Conservation (phyloP, 306 rosid species). For the Ammopiptanthus mongolicus region DNA sequence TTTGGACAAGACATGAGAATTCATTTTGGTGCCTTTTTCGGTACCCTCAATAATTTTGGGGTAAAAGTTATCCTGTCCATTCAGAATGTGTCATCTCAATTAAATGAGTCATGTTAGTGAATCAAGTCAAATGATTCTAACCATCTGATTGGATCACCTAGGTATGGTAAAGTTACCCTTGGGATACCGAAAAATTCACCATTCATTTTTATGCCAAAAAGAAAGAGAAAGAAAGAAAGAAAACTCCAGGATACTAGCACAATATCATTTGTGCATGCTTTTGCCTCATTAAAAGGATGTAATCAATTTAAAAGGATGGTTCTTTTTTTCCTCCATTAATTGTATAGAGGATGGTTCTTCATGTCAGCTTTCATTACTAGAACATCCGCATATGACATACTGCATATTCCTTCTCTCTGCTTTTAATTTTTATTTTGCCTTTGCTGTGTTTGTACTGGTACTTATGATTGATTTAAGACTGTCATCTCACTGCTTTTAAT, state of each 20-base stretch:
- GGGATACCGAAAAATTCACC: too few species aligned
- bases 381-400: background rate
- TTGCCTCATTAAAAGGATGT: background rate
- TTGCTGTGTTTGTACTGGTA: too few species aligned
- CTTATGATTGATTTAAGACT: too few species aligned
- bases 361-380: background rate
- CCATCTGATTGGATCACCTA: too few species aligned
- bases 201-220: constrained; percentile 4
- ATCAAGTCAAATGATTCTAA: too few species aligned
- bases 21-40: constrained; percentile 4
- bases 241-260: background rate
- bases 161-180: too few species aligned
- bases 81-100: too few species aligned
- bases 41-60: too few species aligned
- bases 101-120: too few species aligned
- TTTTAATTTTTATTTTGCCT: background rate
- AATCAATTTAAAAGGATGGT: background rate
- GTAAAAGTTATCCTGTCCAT: too few species aligned
- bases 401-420: background rate
- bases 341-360: background rate
- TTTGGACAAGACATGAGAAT: constrained; percentile 3
- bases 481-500: too few species aligned
- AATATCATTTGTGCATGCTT: background rate
- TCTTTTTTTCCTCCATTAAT: background rate
- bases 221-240: background rate